A percentile compares a stretch with the other conserved stretches of the same genome.
Conservation (phyloP, 805 yeast species). For the Metschnikowia gelsemii region DNA sequence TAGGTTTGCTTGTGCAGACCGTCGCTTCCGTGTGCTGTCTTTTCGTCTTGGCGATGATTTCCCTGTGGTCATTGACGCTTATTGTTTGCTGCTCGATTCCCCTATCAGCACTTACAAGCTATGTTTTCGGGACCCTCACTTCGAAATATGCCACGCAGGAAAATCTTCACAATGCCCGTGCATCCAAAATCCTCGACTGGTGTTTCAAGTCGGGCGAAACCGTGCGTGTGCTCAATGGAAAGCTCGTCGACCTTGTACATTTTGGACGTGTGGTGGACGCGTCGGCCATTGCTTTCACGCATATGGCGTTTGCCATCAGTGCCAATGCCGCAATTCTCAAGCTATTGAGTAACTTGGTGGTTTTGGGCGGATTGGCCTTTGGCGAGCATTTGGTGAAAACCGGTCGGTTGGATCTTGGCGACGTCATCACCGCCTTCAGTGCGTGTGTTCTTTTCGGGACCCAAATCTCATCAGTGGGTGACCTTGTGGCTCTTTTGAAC, state of each 20-base stretch:
- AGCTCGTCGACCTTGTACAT: constrained; percentile 46
- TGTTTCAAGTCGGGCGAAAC: constrained; percentile 56
- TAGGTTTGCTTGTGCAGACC: constrained; percentile 57
- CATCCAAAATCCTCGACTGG: constrained; percentile 71
- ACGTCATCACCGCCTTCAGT: constrained; percentile 79
- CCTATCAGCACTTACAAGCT: constrained; percentile 50
- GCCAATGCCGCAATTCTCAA: constrained; percentile 58
- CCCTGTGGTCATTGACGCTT: constrained; percentile 83
- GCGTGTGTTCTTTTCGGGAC: constrained; percentile 75
- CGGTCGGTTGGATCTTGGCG: constrained; percentile 53
- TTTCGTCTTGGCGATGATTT: constrained; percentile 63
- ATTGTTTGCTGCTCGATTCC: constrained; percentile 78
- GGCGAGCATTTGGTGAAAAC: constrained; percentile 66
- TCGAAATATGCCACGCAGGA: constrained; percentile 52
- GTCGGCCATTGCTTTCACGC: constrained; percentile 42
- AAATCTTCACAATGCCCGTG: constrained; percentile 53
- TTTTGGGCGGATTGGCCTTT: constrained; percentile 91
- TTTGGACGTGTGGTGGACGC: constrained; percentile 39
- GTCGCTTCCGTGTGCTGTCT: constrained; percentile 53
- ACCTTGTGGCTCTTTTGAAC: constrained; percentile 59
- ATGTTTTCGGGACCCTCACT: constrained; percentile 50
- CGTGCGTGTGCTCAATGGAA: constrained; percentile 62
- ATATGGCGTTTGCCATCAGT: constrained; percentile 47
- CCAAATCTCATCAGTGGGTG: constrained; percentile 52
- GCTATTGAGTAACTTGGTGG: constrained; percentile 63